Evolutionary conservation across 768 basidiomycete genomes (phyloP).

Genomic region (Pholiota molesta): DNA sequence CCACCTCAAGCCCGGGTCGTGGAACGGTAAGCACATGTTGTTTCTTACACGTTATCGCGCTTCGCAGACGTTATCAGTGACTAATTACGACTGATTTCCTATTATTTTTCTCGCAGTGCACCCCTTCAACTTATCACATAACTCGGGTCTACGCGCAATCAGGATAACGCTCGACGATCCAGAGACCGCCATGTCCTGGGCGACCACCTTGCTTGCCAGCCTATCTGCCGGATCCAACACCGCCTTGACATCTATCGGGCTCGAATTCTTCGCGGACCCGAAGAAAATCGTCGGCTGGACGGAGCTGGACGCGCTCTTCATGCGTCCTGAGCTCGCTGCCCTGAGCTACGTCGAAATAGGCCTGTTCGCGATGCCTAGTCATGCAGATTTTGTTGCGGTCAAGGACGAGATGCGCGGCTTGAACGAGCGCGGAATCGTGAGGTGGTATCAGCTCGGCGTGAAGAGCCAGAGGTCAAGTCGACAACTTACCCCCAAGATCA

Average conservation of each 20-base stretch:
- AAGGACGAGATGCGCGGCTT: conserved; percentile 33
- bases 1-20: conserved; percentile 46
- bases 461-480: conserved; percentile 41
- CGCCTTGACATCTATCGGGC: conserved; percentile 33
- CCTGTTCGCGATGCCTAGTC: conserved; percentile 34
- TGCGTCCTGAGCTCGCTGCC: conserved; percentile 29
- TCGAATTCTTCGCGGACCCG: conserved; percentile 46
- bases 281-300: conserved; percentile 38
- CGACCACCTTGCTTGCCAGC: conserved; percentile 34
- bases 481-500: conserved; percentile 40
- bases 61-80: not conserved
- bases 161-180: conserved; percentile 45
- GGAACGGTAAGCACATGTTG: conserved; percentile 36
- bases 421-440: conserved; percentile 29
- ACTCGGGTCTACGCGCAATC: conserved; percentile 38
- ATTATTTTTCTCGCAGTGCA: conserved; percentile 28
- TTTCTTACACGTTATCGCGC: not conserved
- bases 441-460: conserved; percentile 43
- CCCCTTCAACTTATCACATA: conserved; percentile 38
- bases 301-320: conserved; percentile 37
- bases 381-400: conserved; percentile 36
- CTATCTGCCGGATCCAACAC: conserved; percentile 22
- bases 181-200: conserved; percentile 40
- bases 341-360: conserved; percentile 43
- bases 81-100: not conserved